A percentile compares a stretch with the other conserved stretches of the same genome.
These are phyloP conservation scores for Chytridium lagenaria DNA, from an alignment of 371 early-diverging fungal species.

Conservation along the genomic window DNA sequence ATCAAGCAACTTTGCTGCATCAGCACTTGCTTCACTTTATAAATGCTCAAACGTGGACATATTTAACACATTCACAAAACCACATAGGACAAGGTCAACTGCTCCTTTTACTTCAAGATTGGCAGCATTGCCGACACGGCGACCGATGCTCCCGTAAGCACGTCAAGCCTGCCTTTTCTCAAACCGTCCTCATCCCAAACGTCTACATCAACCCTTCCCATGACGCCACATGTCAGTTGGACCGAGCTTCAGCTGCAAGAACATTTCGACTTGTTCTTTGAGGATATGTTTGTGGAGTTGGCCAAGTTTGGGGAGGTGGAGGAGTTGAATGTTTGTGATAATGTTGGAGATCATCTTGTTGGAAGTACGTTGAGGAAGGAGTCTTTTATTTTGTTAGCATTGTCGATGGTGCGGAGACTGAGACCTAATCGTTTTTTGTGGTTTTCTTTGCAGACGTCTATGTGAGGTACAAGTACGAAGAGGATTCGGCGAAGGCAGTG, in stretches of 20 bases:
- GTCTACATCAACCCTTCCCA: conserved; percentile 95
- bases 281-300: conserved; percentile 95
- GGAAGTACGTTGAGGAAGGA: conserved; percentile 68
- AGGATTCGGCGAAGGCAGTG: conserved; percentile 91
- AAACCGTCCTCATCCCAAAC: conserved; percentile 92
- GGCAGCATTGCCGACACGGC: conserved; percentile 98
- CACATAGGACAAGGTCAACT: conserved; percentile 80
- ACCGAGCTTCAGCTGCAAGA: conserved; percentile 81
- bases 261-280: conserved; percentile 95
- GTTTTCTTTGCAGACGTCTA: conserved; percentile 77
- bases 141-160: conserved; percentile 98
- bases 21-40: background rate
- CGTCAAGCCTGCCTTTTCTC: conserved; percentile 93
- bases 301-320: conserved; percentile 96
- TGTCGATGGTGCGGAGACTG: no score
- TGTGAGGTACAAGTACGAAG: conserved; percentile 87
- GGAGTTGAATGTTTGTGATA: conserved; percentile 94
- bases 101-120: conserved; percentile 98
- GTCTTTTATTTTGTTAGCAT: no score
- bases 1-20: conserved; percentile 19
- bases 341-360: conserved; percentile 97
- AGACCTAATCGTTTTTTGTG: no score
- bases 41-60: background rate
- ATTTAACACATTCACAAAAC: background rate
- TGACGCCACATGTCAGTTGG: conserved; percentile 73